Conservation (phyloP, 169 alveolate genomes). For the Cryptosporidium andersoni region DNA sequence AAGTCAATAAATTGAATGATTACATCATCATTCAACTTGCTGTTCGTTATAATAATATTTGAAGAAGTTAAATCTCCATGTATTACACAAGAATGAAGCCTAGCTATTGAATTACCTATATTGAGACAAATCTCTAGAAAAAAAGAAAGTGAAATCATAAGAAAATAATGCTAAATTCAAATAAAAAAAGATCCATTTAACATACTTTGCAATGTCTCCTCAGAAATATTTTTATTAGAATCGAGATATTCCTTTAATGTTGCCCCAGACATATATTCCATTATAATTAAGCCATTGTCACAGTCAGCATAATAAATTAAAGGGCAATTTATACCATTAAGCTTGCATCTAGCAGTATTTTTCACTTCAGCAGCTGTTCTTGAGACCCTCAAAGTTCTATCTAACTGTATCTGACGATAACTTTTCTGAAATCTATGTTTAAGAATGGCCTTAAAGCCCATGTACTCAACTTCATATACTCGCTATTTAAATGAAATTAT, state of each 20-base stretch:
- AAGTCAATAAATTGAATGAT: slow-evolving; percentile 36
- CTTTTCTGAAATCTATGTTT: slow-evolving; percentile 51
- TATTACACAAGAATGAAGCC: slow-evolving; percentile 18
- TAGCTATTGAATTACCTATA: slow-evolving; percentile 42
- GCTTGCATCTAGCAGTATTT: slow-evolving; percentile 26
- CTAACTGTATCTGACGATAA: slow-evolving; percentile 48
- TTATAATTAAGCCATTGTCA: slow-evolving; percentile 32
- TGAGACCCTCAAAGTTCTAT: slow-evolving; percentile 12
- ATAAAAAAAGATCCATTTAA: background rate
- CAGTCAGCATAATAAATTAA: slow-evolving; percentile 51
- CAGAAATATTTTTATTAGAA: background rate
- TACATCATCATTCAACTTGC: background rate
- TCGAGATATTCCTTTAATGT: slow-evolving; percentile 26
- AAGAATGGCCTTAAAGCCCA: slow-evolving; percentile 7
- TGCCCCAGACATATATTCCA: slow-evolving; percentile 22
- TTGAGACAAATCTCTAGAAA: slow-evolving; percentile 18
- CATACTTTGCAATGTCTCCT: background rate
- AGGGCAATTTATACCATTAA: slow-evolving; percentile 51
- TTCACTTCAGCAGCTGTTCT: slow-evolving; percentile 30
- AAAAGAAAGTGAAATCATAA: background rate
- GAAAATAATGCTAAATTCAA: background rate
- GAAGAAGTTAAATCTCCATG: slow-evolving; percentile 66
- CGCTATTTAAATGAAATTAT: background rate
- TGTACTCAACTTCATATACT: slow-evolving; percentile 20
- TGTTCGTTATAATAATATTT: slow-evolving; percentile 17